phyloP scores from a whole-genome alignment of 768 basidiomycete genomes.

The Lactifluus volemus region DNA sequence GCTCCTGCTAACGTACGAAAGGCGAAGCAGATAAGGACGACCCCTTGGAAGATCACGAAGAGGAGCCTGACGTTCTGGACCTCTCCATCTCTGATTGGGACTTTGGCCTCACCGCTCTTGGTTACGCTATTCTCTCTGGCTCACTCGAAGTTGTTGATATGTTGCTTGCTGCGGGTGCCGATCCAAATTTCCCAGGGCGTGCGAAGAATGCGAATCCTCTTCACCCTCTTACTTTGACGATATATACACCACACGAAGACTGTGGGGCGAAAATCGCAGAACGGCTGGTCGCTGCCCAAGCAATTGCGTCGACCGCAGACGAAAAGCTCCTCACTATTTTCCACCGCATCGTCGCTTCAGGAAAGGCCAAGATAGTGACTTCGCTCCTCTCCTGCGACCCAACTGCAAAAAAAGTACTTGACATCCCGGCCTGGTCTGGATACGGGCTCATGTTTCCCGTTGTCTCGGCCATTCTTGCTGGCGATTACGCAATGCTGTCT shows the following conservation, averaged over 20 bases:
- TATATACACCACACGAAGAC: constrained; percentile 21
- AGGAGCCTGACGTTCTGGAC: constrained; percentile 48
- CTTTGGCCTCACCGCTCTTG: constrained; percentile 42
- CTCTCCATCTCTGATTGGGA: constrained; percentile 52
- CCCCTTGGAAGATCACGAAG: constrained; percentile 40
- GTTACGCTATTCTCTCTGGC: constrained; percentile 42
- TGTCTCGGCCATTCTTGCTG: constrained; percentile 22
- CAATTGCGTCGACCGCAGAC: constrained; percentile 26
- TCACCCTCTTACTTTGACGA: constrained; percentile 27
- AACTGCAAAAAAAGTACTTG: constrained; percentile 26
- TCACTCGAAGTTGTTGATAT: constrained; percentile 37
- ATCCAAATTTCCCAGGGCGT: constrained; percentile 32
- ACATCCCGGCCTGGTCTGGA: constrained; percentile 21
- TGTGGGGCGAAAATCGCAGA: constrained; percentile 23
- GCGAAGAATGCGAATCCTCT: constrained; percentile 18
- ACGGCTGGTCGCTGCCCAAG: constrained; percentile 25
- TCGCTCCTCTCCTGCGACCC: constrained; percentile 25
- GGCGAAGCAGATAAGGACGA: constrained; percentile 25
- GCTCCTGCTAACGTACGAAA: constrained; percentile 22
- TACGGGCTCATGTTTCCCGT: constrained; percentile 22
- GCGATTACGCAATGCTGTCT: constrained; percentile 24
- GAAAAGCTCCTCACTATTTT: constrained; percentile 25
- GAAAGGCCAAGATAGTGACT: constrained; percentile 22
- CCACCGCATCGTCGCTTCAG: constrained; percentile 24
- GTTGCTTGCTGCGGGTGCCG: constrained; percentile 41